phyloP scores from a whole-genome alignment of 23 red algal species.

The Gracilaria caudata region DNA sequence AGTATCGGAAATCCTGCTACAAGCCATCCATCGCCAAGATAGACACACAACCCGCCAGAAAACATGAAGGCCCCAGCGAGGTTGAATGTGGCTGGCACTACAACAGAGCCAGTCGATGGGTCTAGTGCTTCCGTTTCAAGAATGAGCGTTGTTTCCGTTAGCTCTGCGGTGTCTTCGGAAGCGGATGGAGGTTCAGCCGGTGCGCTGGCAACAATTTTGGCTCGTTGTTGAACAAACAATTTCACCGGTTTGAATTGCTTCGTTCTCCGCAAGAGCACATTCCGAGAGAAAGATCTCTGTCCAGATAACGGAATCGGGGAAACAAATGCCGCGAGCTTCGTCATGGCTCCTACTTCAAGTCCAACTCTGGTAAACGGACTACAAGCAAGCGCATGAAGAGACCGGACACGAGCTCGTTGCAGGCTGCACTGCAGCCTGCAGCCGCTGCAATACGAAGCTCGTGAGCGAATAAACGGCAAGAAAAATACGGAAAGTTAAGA shows the following conservation, averaged over 20 bases:
- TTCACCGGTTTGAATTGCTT: background rate
- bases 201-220: background rate
- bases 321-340: background rate
- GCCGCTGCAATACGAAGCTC: no score
- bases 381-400: no score
- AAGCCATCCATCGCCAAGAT: slow-evolving; percentile 39
- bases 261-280: background rate
- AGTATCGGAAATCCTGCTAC: slow-evolving; percentile 58
- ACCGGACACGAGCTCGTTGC: no score
- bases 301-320: background rate
- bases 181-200: background rate
- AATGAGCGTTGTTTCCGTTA: slow-evolving; percentile 15
- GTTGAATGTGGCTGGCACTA: slow-evolving; percentile 40
- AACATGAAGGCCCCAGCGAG: slow-evolving; percentile 45
- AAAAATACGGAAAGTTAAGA: no score
- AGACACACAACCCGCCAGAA: slow-evolving; percentile 34
- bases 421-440: no score
- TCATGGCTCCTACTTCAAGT: background rate
- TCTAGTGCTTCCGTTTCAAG: slow-evolving; percentile 56
- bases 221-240: background rate
- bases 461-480: no score
- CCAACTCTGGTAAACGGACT: background rate
- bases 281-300: background rate
- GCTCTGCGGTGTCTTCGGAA: background rate
- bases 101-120: slow-evolving; percentile 35